Evolutionary conservation across 306 rosid genomes (phyloP).

Genomic region (Trichosanthes truncata): DNA sequence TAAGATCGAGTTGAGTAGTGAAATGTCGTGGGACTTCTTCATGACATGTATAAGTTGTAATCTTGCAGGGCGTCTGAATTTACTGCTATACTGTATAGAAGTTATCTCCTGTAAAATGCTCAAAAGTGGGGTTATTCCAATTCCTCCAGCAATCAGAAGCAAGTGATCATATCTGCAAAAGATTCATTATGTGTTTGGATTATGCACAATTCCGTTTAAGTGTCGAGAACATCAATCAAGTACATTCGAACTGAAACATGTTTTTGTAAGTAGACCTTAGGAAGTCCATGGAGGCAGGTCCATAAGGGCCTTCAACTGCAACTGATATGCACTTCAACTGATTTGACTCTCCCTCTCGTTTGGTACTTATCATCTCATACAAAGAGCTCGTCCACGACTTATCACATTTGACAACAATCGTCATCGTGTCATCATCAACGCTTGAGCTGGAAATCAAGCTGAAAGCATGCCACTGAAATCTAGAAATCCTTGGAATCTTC

Average conservation of each 20-base stretch:
- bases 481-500: slow-evolving; percentile 75
- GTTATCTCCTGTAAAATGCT: slow-evolving; percentile 67
- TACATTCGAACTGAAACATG: neutral
- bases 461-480: slow-evolving; percentile 84
- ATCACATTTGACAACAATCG: slow-evolving; percentile 61
- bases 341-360: slow-evolving; percentile 30
- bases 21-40: slow-evolving; percentile 51
- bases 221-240: neutral
- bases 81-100: slow-evolving; percentile 22
- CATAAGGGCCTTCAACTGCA: slow-evolving; percentile 92
- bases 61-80: slow-evolving; percentile 29
- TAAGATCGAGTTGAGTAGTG: slow-evolving; percentile 50
- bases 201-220: neutral
- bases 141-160: slow-evolving; percentile 77
- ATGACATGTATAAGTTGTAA: slow-evolving; percentile 53
- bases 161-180: slow-evolving; percentile 69
- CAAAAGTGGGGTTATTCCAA: slow-evolving; percentile 78
- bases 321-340: slow-evolving; percentile 42
- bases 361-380: slow-evolving; percentile 39
- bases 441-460: slow-evolving; percentile 75
- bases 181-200: neutral
- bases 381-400: slow-evolving; percentile 82
- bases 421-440: slow-evolving; percentile 36
- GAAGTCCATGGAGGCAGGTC: slow-evolving; percentile 57
- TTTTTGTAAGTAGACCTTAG: slow-evolving; percentile 32